Base-by-base conservation (phyloP, 2,329 filamentous ascomycete species). In the Dactylellina drechsleri region DNA sequence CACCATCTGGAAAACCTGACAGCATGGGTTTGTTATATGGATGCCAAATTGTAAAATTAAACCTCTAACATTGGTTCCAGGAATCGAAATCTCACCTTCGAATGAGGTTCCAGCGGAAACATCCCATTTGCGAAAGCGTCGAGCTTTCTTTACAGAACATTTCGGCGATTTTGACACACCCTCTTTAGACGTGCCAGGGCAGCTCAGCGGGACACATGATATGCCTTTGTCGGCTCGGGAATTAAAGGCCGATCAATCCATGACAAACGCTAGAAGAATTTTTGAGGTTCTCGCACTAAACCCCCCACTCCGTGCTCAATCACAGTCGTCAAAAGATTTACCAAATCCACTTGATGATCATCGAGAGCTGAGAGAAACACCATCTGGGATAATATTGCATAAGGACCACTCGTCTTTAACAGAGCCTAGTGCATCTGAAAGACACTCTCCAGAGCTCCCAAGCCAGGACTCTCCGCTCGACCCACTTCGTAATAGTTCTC, bases 401-500 rank as follows among this genome's bases (percentile, higher is more conserved):
- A 36, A 36, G 1, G 31, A 36, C 10, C 6, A 36, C 10, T 36
- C 31, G 2, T 7, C 31, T 36, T 10, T 10, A 8, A 36, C 31
- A 10, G 31, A 36, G 31, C 31, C 31, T 36, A 36, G 31, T 36
- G 6, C 31, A 36, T 10, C 31, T 8, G 31, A 36, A 36, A 36
- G 31, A 8, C 31, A 36, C 10, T 36, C 31, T 7, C 31, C 31
- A 7, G 31, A 36, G 6, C 31, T 10, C 31, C 31, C 6, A 36
- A 36, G 31, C 31, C 31, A 61, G 16, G 43, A 36, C 31, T 1
- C 57, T n/a, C 52, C 64, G 13, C 57, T 75, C 15, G 71, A 75
- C 49, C 49, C 72, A 2, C 68, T 77, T 49, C 67, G 70, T 15
- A 79, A 79, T 54, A 77, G 76, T 28, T 79, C 79, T 0, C 61